phyloP scores from a whole-genome alignment of 352 stramenopile species.

The Phytophthora quininea region DNA sequence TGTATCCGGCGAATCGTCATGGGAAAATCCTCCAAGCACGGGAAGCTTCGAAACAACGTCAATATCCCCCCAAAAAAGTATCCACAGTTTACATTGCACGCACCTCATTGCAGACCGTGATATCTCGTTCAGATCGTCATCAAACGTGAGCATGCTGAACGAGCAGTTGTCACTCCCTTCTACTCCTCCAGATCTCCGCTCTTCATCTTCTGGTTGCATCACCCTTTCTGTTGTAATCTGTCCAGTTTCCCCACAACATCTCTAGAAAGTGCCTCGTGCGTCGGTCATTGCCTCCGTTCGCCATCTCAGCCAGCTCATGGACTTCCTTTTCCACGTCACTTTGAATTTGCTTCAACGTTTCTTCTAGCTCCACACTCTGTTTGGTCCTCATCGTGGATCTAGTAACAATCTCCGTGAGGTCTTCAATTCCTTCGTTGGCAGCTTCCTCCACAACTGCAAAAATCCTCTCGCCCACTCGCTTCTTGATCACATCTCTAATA shows the following conservation, averaged over 20 bases:
- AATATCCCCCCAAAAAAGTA: background rate
- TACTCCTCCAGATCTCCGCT: constrained; percentile 4
- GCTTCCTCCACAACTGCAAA: constrained; percentile 3
- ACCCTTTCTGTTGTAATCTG: background rate
- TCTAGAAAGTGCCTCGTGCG: constrained; percentile 17
- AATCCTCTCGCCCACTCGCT: constrained; percentile 15
- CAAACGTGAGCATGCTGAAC: constrained; percentile 50
- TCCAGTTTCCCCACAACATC: constrained; percentile 31
- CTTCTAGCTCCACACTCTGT: constrained; percentile 15
- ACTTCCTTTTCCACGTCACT: constrained; percentile 15
- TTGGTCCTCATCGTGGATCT: constrained; percentile 4
- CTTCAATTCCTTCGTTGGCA: background rate
- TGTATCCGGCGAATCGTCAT: constrained; percentile 33
- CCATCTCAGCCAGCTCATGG: constrained; percentile 5
- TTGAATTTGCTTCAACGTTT: constrained; percentile 20
- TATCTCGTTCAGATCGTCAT: constrained; percentile 48
- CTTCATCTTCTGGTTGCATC: constrained; percentile 15
- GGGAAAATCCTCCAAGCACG: constrained; percentile 48
- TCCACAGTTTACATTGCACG: background rate
- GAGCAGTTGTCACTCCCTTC: constrained; percentile 27
- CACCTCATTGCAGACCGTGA: constrained; percentile 49
- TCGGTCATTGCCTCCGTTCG: constrained; percentile 4
- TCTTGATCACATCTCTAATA: constrained; percentile 35
- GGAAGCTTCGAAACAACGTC: constrained; percentile 28
- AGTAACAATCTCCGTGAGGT: constrained; percentile 13